Evolutionary conservation across 306 rosid species (phyloP).

Genomic region (Echinosophora koreensis): DNA sequence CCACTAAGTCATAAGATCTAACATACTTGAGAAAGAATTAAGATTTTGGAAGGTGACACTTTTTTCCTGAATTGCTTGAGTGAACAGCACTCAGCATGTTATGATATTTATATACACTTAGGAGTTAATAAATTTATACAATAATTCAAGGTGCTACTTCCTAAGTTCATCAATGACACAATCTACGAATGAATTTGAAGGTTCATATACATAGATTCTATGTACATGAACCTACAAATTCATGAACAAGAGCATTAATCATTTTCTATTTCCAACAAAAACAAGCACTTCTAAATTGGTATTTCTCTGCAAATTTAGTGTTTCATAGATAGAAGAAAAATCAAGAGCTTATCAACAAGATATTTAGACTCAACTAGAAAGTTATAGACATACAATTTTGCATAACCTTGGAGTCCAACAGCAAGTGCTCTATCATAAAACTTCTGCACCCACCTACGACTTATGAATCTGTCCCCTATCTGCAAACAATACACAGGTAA

Average conservation of each 20-base stretch:
- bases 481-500: conserved; percentile 51
- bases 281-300: background rate
- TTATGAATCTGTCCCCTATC: conserved; percentile 94
- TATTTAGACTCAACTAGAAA: conserved; percentile 40
- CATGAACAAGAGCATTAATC: no score
- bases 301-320: conserved; percentile 11
- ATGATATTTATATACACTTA: no score
- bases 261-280: background rate
- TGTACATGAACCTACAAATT: no score
- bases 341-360: conserved; percentile 26
- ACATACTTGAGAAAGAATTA: no score
- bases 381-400: conserved; percentile 73
- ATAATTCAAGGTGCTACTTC: no score
- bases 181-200: no score
- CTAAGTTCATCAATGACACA: no score
- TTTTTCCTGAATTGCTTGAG: no score
- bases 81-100: no score
- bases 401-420: conserved; percentile 88
- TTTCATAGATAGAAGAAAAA: conserved; percentile 16
- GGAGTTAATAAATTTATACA: no score
- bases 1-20: background rate
- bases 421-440: conserved; percentile 91
- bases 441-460: conserved; percentile 82
- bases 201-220: no score
- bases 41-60: no score